Evolutionary conservation across 2,329 filamentous ascomycete genomes (phyloP).

Genomic region (Penicillium sp.): DNA sequence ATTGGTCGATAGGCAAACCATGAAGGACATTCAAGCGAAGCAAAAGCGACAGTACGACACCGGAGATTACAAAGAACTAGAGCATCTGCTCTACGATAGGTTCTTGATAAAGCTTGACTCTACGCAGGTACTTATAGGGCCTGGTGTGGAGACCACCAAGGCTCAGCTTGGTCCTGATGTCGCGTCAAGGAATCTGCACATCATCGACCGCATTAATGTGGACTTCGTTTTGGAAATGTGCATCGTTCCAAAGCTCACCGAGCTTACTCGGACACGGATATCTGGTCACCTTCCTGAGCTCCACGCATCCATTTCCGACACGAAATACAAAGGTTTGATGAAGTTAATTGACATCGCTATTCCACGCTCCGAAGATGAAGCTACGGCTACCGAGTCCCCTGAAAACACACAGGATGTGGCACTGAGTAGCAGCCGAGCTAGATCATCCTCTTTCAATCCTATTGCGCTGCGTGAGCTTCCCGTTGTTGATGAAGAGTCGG

Average conservation of each 20-base stretch:
- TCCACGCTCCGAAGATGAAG: slow-evolving; percentile 71
- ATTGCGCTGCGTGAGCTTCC: slow-evolving; percentile 74
- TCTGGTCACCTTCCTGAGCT: slow-evolving; percentile 91
- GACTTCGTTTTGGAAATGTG: slow-evolving; percentile 96
- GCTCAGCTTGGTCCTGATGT: slow-evolving; percentile 73
- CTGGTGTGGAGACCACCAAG: slow-evolving; percentile 88
- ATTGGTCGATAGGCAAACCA: slow-evolving; percentile 86
- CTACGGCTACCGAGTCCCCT: slow-evolving; percentile 42
- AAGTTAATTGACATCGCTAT: slow-evolving; percentile 93
- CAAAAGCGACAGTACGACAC: slow-evolving; percentile 86
- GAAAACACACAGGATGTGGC: slow-evolving; percentile 41
- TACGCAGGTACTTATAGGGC: slow-evolving; percentile 93
- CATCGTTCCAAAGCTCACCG: slow-evolving; percentile 93
- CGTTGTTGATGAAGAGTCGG: slow-evolving; percentile 70
- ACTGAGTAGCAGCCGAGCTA: slow-evolving; percentile 49
- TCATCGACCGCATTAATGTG: slow-evolving; percentile 96
- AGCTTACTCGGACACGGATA: slow-evolving; percentile 87
- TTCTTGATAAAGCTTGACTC: slow-evolving; percentile 92
- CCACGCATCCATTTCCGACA: slow-evolving; percentile 89
- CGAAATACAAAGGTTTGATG: slow-evolving; percentile 97
- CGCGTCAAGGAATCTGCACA: slow-evolving; percentile 74
- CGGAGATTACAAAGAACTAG: slow-evolving; percentile 83
- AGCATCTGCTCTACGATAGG: slow-evolving; percentile 96
- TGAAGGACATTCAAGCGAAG: slow-evolving; percentile 88
- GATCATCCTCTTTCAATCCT: slow-evolving; percentile 76